Evolutionary conservation across 2,329 filamentous ascomycete genomes (phyloP), one percentile per base, ranked within the genome.

Genomic region (Xylariomycetidae sp.): DNA sequence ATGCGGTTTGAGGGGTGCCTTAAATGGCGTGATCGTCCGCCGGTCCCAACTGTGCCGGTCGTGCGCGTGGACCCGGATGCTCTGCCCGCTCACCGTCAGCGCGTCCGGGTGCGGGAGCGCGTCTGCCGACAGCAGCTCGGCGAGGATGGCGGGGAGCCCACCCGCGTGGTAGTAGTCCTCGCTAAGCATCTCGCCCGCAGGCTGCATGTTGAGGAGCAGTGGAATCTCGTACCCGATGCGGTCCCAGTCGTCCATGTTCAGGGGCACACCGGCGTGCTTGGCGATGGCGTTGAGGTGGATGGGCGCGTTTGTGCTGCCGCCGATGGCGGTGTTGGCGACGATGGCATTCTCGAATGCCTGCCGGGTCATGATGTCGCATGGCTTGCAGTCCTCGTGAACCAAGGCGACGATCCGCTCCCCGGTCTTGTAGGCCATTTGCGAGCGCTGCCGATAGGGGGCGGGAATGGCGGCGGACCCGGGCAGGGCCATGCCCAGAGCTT

Each of bases 281-380:
- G 72, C 71, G 15, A 75, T 63, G 8, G 71, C 72, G 24, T 65
- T 68, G 29, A 75, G 53, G 46, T 75, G 72, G 30, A 76, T 73
- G 0, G 70, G 70, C 1, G 71, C 70, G 40, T 76, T 76, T 4
- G 71, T 74, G 40, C 67, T 72, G 10, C 72, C 72, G 17, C 72
- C 72, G 33, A 75, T 72, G 14, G 71, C 70, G 2, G 68, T 70
- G 39, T 72, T 74, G 25, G 61, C 63, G 5, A 67, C 65, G 18
- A 76, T 70, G 6, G 68, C 70, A 38, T 75, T 76, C 52, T 75
- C 70, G 36, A 76, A 75, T 1, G 72, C 69, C 35, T 66, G 51
- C 4, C 68, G 58, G 1, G 70, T 74, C 64, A 75, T 64, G 45
- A 75, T 68, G 37, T 75, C 70, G 41, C 63, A 68, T 3, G 71